These are phyloP conservation scores for Capronia epimyces DNA, from an alignment of 2,329 filamentous ascomycete genomes.

Conservation along the genomic window DNA sequence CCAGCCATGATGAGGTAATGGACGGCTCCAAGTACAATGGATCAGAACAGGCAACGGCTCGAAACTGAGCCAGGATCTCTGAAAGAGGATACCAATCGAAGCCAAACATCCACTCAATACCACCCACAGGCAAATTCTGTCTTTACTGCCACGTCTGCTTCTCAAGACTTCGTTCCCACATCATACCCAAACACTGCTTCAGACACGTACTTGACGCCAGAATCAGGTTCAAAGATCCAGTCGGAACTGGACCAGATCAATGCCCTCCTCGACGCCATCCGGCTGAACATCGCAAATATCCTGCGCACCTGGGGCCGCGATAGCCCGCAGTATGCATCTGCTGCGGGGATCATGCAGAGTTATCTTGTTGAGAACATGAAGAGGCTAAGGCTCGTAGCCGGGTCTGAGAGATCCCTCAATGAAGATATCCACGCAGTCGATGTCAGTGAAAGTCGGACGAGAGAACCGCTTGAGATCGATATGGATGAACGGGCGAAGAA, in stretches of 20 bases:
- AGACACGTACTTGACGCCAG: not conserved
- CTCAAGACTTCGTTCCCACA: too few relatives aligned
- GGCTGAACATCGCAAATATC: slow-evolving; percentile 22
- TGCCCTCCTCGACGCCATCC: slow-evolving; percentile 25
- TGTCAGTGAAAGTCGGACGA: not conserved
- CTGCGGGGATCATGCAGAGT: slow-evolving; percentile 21
- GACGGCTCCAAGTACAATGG: too few relatives aligned
- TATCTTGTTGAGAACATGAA: slow-evolving; percentile 26
- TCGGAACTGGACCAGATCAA: slow-evolving; percentile 14
- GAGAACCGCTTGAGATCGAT: not conserved
- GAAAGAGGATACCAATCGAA: too few relatives aligned
- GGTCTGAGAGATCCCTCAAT: too few relatives aligned
- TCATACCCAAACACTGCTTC: not conserved
- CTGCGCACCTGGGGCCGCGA: slow-evolving; percentile 22
- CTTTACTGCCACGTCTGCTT: too few relatives aligned
- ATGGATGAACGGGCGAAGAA: not conserved
- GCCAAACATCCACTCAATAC: too few relatives aligned
- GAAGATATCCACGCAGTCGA: too few relatives aligned
- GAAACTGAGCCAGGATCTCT: too few relatives aligned
- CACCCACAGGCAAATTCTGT: too few relatives aligned
- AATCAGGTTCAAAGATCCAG: not conserved
- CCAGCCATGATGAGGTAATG: too few relatives aligned
- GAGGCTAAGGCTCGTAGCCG: not conserved
- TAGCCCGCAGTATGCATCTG: slow-evolving; percentile 22
- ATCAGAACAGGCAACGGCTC: too few relatives aligned